Base-by-base conservation (phyloP, 805 yeast genomes). In the Cyberlindnera mycetangii region DNA sequence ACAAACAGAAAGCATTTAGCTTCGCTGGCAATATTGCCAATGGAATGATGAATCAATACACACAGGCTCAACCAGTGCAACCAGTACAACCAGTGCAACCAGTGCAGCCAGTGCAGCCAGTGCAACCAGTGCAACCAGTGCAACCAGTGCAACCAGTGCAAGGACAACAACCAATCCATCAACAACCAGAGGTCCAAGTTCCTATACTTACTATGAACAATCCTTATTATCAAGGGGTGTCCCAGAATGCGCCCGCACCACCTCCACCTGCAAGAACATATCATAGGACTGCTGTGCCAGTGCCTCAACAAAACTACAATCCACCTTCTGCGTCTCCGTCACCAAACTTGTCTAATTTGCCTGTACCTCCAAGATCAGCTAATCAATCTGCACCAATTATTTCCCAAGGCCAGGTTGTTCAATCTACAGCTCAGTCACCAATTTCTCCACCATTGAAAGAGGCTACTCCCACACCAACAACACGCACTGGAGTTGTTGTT, bases 311-410 rank as follows among this genome's bases (percentile, higher is more conserved):
- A 18, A 31, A 25, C 19, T 31, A 33, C 15, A 15, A 22, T 17
- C 40, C 16, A 15, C 37, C 44, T 24, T 18, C 47, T 33, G 27
- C 27, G 12, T 14, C 54, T 20, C 53, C 51, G 2, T 52, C 57
- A n/a, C 57, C 63, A 19, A 51, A 57, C 25, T 37, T 57, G 10
- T 44, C 51, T 8, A 47, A 48, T 14, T 21, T 57, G 8, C 55
- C 58, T 10, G 39, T 51, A 18, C 57, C 60, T 9, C 50, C 57
- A 11, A 49, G 27, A 28, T 20, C 16, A 3, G 25, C 9, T 14
- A 9, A 15, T 6, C 18, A 10, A 17, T 10, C 15, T 32, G 9
- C 35, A 7, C 12, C 35, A 11, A n/a, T 10, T 25, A 5, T 10
- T 12, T n/a, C 4, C 5, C 28, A 25, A 25, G 28, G 28, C n/a